Evolutionary conservation across 352 stramenopile genomes (phyloP).

Genomic region (Phytophthora tubulina): DNA sequence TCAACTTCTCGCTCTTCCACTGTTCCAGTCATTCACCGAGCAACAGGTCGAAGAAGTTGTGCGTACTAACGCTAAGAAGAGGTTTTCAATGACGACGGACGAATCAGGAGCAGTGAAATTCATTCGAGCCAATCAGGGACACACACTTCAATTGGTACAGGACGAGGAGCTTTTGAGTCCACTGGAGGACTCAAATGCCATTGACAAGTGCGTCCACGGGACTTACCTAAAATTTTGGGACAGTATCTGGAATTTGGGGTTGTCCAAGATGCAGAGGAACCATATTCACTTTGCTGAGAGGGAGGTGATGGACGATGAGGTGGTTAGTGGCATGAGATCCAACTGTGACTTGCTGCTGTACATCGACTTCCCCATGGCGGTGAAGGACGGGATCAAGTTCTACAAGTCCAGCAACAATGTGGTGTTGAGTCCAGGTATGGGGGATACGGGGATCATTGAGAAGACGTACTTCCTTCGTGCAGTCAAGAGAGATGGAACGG

Average conservation of each 20-base stretch:
- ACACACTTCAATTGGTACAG: conserved; percentile 71
- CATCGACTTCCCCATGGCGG: conserved; percentile 63
- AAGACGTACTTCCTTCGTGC: conserved; percentile 72
- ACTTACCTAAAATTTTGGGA: conserved; percentile 80
- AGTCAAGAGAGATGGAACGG: conserved; percentile 53
- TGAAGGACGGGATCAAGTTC: conserved; percentile 81
- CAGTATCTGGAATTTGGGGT: conserved; percentile 62
- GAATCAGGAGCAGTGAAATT: conserved; percentile 47
- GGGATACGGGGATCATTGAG: conserved; percentile 59
- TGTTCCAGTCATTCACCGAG: conserved; percentile 65
- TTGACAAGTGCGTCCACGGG: conserved; percentile 78
- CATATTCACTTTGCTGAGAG: conserved; percentile 87
- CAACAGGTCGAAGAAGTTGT: conserved; percentile 76
- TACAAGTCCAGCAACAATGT: conserved; percentile 90
- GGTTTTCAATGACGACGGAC: conserved; percentile 75
- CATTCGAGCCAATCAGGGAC: conserved; percentile 88
- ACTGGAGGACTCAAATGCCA: conserved; percentile 53
- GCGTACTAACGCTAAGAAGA: conserved; percentile 75
- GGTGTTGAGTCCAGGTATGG: conserved; percentile 70
- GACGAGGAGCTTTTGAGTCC: conserved; percentile 80
- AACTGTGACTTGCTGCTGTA: conserved; percentile 84
- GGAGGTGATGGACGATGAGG: conserved; percentile 57
- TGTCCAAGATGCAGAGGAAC: conserved; percentile 87
- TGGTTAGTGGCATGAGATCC: conserved; percentile 82
- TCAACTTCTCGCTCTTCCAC: conserved; percentile 58